phyloP scores from a whole-genome alignment of 345 rosid species.

The Microthlaspi erraticum region DNA sequence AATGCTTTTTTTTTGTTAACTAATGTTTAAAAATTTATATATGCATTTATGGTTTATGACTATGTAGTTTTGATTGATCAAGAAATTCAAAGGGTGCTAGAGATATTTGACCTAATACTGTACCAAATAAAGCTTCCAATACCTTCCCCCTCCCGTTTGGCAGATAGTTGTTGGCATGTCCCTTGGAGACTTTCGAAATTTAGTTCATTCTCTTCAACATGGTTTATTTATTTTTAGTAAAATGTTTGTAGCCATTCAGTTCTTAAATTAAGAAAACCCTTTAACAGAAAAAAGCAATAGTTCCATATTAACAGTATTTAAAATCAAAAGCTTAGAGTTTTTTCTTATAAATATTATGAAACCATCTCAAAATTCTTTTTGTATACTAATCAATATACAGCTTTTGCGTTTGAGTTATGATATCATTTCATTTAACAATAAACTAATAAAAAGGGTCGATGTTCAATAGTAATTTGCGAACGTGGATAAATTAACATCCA shows the following conservation, averaged over 20 bases:
- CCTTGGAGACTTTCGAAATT: conserved; percentile 13
- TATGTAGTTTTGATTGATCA: conserved; percentile 24
- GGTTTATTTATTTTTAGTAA: not conserved
- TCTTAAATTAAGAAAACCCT: not conserved
- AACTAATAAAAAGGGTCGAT: not conserved
- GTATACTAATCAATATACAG: not conserved
- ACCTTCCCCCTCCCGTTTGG: conserved; percentile 21
- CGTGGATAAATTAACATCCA: conserved; percentile 15
- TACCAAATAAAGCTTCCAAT: conserved; percentile 38
- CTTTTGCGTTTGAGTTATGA: conserved; percentile 12
- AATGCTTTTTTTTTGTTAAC: not conserved
- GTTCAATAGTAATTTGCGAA: conserved; percentile 10
- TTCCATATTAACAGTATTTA: not conserved
- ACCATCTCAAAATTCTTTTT: not conserved
- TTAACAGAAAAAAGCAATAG: not conserved
- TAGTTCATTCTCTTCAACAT: conserved; percentile 17
- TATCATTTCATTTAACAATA: not conserved
- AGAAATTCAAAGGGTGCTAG: conserved; percentile 21
- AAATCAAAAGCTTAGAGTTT: not conserved
- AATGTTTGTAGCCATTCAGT: not conserved
- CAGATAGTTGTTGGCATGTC: conserved; percentile 34
- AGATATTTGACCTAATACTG: conserved; percentile 21
- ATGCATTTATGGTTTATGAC: not conserved
- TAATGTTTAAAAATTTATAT: no score
- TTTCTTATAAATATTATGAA: no score